Base-by-base conservation (phyloP, 768 basidiomycete species). In the Rhizopogon rudus region DNA sequence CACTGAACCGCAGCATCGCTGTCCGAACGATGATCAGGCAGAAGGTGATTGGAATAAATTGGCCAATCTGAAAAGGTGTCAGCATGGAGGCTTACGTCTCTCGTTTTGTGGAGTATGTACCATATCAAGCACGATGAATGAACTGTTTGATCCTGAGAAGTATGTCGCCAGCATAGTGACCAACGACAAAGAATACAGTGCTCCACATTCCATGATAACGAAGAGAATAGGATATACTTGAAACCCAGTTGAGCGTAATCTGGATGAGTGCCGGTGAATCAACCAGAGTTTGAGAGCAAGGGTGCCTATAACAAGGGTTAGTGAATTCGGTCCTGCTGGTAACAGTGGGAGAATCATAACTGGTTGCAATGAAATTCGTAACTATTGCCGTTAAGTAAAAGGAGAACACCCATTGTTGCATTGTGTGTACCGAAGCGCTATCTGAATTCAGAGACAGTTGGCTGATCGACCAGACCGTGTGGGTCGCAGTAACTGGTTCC, bases 351-450 rank as follows among this genome's bases (percentile, higher is more conserved):
- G 17, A 5, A 52, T 40, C 51, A 20, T 9, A 40, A 60, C 59
- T 50, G 33, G 59, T 54, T 25, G 39, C 51, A 39, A 57, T 53
- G 13, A 60, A 14, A 51, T 60, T 60, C 7, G 58, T 60, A 13
- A 46, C 50, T 14, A 60, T 51, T 22, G 58, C 52, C n/a, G 48
- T 31, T n/a, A 44, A 35, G 40, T 53, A 60, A 22, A 57, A 60
- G 1, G 59, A 54, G 25, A 51, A 25, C 16, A 57, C 46, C 59
- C 59, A 60, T 41, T 57, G 39, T 16, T 20, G 35, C 17, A 51
- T 57, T 49, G 56, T 14, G n/a, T 40, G 17, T 20, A 56, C 25
- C 37, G 56, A 59, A 37, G 56, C 41, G 45, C 3, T 28, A 22
- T 54, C 37, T 46, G 22, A 5, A 29, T 12, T 54, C n/a, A 44